Evolutionary conservation across 2,329 filamentous ascomycete species (phyloP), one percentile per base, ranked within the genome.

Genomic region (Fusarium pininemorale): DNA sequence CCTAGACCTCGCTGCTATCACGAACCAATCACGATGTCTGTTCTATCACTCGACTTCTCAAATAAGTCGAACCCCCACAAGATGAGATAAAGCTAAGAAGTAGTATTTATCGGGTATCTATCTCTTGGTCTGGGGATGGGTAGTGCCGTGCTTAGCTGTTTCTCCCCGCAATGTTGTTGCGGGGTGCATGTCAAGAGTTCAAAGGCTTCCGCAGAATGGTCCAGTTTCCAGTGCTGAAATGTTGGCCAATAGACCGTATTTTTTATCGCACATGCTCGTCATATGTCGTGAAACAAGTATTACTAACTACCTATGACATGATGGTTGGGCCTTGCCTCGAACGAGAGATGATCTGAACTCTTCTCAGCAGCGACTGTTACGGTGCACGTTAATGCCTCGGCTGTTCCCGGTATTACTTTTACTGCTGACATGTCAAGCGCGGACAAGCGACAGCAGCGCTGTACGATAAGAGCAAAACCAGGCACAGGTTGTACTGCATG

Each of bases 1-100:
- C 58, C 51, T 15, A 57, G 45, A 50, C 37, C 15, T 44, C 32
- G 28, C 9, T 10, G n/a, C 18, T 6, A n/a, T 41, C 26, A 16
- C 20, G 37, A 70, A 35, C 67, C 67, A 70, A 70, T 70, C 67
- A 48, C n/a, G 22, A 11, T 3, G 9, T 26, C 6, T 53, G 1
- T 1, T 6, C 5, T 44, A 26, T 3, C 32, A 5, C 24, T 35
- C n/a, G 20, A 32, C 13, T 51, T 37, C 35, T 30, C 26, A 6
- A 26, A 35, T 37, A 41, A 47, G 44, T 18, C 50, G 14, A 45
- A 39, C 38, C 45, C 58, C 38, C 20, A 55, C 32, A 47, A 28
- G 18, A 15, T 5, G 8, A 45, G n/a, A 24, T 24, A 24, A 41
- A 7, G 51, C 63, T 51, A 60, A 38, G 20, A 35, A n/a, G 60